phyloP scores from a whole-genome alignment of 192 early-diverging fungal species.

The Rhizoclosmatium globosum region DNA sequence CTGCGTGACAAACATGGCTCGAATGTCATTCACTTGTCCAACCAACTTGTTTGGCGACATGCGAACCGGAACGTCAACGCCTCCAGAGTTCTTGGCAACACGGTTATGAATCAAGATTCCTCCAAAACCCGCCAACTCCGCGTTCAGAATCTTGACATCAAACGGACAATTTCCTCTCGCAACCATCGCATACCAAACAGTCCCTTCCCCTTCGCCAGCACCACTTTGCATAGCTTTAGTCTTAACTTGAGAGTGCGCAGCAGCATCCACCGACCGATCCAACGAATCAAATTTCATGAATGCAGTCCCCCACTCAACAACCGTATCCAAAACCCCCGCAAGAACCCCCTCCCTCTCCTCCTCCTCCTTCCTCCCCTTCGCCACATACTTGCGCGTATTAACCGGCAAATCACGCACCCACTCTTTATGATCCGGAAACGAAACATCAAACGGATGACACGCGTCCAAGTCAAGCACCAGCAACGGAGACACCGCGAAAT shows the following conservation, averaged over 20 bases:
- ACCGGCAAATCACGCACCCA: slow-evolving; percentile 4
- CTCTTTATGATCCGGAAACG: slow-evolving; percentile 16
- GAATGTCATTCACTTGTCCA: slow-evolving; percentile 9
- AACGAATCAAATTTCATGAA: background rate
- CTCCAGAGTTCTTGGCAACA: background rate
- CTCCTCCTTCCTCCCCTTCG: too few species aligned
- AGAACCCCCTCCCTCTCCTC: background rate
- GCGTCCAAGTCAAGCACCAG: slow-evolving; percentile 38
- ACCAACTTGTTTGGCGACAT: slow-evolving; percentile 39
- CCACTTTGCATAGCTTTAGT: background rate
- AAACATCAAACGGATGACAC: slow-evolving; percentile 40
- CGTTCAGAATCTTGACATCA: slow-evolving; percentile 49
- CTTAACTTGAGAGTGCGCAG: background rate
- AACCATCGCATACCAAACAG: slow-evolving; percentile 40
- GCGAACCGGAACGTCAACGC: slow-evolving; percentile 40
- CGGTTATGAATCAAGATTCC: slow-evolving; percentile 50
- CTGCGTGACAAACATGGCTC: slow-evolving; percentile 47
- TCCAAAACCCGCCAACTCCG: slow-evolving; percentile 54
- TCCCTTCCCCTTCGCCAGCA: background rate
- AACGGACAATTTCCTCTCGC: slow-evolving; percentile 55
- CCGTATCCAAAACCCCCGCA: background rate
- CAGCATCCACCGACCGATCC: background rate
- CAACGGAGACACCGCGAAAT: slow-evolving; percentile 6
- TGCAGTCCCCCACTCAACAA: background rate
- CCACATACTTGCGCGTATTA: background rate